Conservation (phyloP, 352 stramenopile genomes). For the Phytophthora constricta region DNA sequence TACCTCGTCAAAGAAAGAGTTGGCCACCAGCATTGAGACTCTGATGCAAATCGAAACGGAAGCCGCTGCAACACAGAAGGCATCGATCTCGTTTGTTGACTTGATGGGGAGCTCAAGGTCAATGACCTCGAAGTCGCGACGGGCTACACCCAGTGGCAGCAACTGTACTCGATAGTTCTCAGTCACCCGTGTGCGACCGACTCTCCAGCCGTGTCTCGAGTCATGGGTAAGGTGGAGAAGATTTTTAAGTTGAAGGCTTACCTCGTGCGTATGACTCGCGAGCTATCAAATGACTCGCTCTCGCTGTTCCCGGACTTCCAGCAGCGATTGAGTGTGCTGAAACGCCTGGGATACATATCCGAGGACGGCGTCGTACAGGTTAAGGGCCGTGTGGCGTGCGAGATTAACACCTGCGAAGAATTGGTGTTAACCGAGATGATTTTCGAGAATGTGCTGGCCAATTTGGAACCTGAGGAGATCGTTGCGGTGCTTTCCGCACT, state of each 20-base stretch:
- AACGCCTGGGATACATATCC: conserved; percentile 95
- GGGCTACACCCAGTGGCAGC: conserved; percentile 67
- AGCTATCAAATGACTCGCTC: conserved; percentile 90
- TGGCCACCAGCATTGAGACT: conserved; percentile 72
- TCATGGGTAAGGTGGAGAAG: conserved; percentile 76
- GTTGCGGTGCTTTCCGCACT: conserved; percentile 96
- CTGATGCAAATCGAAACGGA: conserved; percentile 84
- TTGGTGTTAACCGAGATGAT: conserved; percentile 99
- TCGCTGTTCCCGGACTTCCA: conserved; percentile 98
- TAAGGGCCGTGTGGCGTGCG: conserved; percentile 97
- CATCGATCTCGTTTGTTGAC: conserved; percentile 63
- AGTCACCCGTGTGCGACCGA: conserved; percentile 57
- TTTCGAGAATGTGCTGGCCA: conserved; percentile 98
- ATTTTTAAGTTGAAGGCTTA: conserved; percentile 80
- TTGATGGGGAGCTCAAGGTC: conserved; percentile 79
- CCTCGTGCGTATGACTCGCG: conserved; percentile 56
- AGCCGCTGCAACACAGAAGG: conserved; percentile 47
- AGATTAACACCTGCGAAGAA: conserved; percentile 99
- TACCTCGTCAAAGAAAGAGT: conserved; percentile 74
- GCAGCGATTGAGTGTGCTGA: conserved; percentile 92
- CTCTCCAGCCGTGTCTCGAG: conserved; percentile 45
- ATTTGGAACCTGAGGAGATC: conserved; percentile 97
- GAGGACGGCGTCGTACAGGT: conserved; percentile 89
- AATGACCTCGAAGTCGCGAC: conserved; percentile 83
- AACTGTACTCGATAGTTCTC: conserved; percentile 56